A percentile compares a stretch with the other conserved stretches of the same genome.
Evolutionary conservation across 1,284 basidiomycete genomes (phyloP).

Genomic region (Porogramme epimiltina): DNA sequence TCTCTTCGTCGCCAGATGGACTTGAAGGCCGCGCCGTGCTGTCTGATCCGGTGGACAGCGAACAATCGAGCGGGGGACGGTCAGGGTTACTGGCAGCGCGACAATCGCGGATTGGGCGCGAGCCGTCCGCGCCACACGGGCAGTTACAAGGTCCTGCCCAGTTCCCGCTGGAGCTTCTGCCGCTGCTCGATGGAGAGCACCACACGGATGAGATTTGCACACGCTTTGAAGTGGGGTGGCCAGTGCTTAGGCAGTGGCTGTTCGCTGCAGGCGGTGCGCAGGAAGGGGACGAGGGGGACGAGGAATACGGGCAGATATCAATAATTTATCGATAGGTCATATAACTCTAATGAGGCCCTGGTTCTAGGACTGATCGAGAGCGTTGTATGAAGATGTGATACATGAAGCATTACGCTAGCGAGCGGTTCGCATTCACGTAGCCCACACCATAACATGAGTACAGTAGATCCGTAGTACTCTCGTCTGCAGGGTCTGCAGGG

Average conservation of each 20-base stretch:
- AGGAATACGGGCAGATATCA: slow-evolving; percentile 50
- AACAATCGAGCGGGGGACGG: slow-evolving; percentile 28
- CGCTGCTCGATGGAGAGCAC: slow-evolving; percentile 83
- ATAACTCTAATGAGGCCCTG: neutral
- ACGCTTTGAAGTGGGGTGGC: slow-evolving; percentile 83
- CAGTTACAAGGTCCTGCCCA: slow-evolving; percentile 28
- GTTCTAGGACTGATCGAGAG: neutral
- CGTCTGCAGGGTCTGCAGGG: slow-evolving; percentile 48
- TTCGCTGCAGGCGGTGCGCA: slow-evolving; percentile 59
- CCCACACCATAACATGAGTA: slow-evolving; percentile 83
- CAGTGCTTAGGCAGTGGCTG: slow-evolving; percentile 78
- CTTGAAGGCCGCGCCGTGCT: slow-evolving; percentile 12
- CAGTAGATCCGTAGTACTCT: slow-evolving; percentile 54
- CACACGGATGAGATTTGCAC: slow-evolving; percentile 91
- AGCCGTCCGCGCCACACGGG: slow-evolving; percentile 40
- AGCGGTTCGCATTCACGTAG: slow-evolving; percentile 76
- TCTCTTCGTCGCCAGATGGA: slow-evolving; percentile 25
- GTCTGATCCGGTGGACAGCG: slow-evolving; percentile 28
- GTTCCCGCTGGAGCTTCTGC: slow-evolving; percentile 60
- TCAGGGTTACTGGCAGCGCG: slow-evolving; percentile 33
- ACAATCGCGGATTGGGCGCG: slow-evolving; percentile 43
- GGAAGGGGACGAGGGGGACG: slow-evolving; percentile 42
- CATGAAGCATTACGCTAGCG: slow-evolving; percentile 55
- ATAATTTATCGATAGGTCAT: slow-evolving; percentile 47
- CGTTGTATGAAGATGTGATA: neutral